These are phyloP conservation scores for Magnusiomyces clavatus DNA, from an alignment of 1,139 yeast species.

Conservation along the genomic window DNA sequence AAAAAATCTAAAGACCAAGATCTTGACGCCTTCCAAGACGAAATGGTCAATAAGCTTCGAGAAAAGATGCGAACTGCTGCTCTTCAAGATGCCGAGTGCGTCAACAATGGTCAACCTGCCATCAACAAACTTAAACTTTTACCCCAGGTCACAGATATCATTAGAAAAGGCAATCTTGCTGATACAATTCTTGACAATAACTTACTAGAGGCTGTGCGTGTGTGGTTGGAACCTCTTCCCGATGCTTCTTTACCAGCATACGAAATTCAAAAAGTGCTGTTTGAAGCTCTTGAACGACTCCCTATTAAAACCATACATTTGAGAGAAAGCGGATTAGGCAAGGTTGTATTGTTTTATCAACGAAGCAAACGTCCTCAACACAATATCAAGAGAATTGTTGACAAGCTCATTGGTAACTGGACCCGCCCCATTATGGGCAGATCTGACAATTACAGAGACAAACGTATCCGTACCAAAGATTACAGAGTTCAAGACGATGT, in stretches of 20 bases:
- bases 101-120: slow-evolving; percentile 61
- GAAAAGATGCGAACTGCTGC: slow-evolving; percentile 95
- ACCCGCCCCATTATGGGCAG: slow-evolving; percentile 96
- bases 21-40: slow-evolving; percentile 91
- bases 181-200: slow-evolving; percentile 93
- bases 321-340: slow-evolving; percentile 90
- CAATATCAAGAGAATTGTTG: slow-evolving; percentile 77
- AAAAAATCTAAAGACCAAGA: slow-evolving; percentile 80
- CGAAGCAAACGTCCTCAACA: slow-evolving; percentile 86
- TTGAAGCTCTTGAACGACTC: slow-evolving; percentile 61
- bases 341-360: slow-evolving; percentile 89
- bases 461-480: slow-evolving; percentile 60
- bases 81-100: slow-evolving; percentile 77
- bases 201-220: slow-evolving; percentile 82
- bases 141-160: slow-evolving; percentile 66
- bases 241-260: slow-evolving; percentile 96
- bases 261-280: slow-evolving; percentile 86
- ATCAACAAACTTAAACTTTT: slow-evolving; percentile 76
- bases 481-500: slow-evolving; percentile 46
- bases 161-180: slow-evolving; percentile 73
- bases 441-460: slow-evolving; percentile 89
- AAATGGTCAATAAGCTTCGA: slow-evolving; percentile 69
- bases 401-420: slow-evolving; percentile 91
- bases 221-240: slow-evolving; percentile 97
- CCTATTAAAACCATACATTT: slow-evolving; percentile 95